phyloP scores from a whole-genome alignment of 2,329 filamentous ascomycete species.

The Aspergillus viridinutans region DNA sequence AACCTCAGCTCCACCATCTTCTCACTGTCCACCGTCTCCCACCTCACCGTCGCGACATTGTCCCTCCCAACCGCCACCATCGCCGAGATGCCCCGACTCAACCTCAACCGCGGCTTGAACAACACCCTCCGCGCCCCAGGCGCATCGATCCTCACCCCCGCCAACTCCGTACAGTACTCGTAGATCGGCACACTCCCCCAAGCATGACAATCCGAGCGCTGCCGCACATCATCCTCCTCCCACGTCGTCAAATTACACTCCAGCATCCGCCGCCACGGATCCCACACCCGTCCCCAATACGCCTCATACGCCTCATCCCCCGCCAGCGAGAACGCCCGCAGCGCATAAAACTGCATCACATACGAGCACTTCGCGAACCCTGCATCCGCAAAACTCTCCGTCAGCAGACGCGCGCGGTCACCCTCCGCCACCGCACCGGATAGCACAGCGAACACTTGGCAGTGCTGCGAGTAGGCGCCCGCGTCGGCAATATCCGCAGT shows the following conservation, averaged over 20 bases:
- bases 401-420: slow-evolving; percentile 22
- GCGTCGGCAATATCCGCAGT: slow-evolving; percentile 24
- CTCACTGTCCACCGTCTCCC: slow-evolving; percentile 6
- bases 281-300: slow-evolving; percentile 28
- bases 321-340: slow-evolving; percentile 35
- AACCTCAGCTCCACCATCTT: slow-evolving; percentile 15
- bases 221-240: slow-evolving; percentile 42
- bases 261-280: slow-evolving; percentile 39
- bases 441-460: slow-evolving; percentile 29
- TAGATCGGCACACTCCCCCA: slow-evolving; percentile 44
- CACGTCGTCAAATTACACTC: slow-evolving; percentile 39
- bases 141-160: slow-evolving; percentile 15
- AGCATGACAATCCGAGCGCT: slow-evolving; percentile 44
- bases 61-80: slow-evolving; percentile 19
- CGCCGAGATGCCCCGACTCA: slow-evolving; percentile 9
- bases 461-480: slow-evolving; percentile 25
- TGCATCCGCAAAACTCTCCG: slow-evolving; percentile 21
- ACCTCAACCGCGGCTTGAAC: slow-evolving; percentile 17
- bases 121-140: slow-evolving; percentile 13
- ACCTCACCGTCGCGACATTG: slow-evolving; percentile 19
- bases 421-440: slow-evolving; percentile 15
- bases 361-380: slow-evolving; percentile 34
- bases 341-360: slow-evolving; percentile 41
- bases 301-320: slow-evolving; percentile 31
- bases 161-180: slow-evolving; percentile 39